Evolutionary conservation across 2,329 filamentous ascomycete species (phyloP), one percentile per base, ranked within the genome.

Genomic region (Dryadomyces sulphureus): DNA sequence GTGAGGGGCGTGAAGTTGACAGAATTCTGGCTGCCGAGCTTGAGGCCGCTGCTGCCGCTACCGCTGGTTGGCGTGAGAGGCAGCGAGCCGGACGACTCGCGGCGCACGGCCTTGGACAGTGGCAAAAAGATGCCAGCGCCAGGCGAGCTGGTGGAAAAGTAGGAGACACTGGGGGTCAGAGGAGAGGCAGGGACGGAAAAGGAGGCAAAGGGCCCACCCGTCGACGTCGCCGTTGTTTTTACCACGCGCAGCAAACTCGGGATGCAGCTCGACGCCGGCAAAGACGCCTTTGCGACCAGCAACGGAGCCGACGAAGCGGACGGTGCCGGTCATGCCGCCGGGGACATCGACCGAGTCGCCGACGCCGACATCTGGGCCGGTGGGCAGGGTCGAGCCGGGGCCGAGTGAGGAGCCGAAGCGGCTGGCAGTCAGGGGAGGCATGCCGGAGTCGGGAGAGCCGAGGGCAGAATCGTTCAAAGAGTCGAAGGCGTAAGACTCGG

Each of bases 141-240:
- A 1, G 85, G 76, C 20, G 81, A 65, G 3, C 73, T 73, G 11
- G 92, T 94, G 32, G 70, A 72, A 61, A 98, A 98, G 65, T 98
- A 98, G 30, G 69, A 77, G 42, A 80, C 59, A 47, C 77, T 81
- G 58, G 14, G 20, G 9, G 14, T 11, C 4, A 40, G 5, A 36
- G 2, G n/a, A 24, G 11, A 2, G 48, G 22, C 27, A 45, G 45
- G 24, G 38, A 35, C 30, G 39, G 40, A 49, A 45, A 46, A 50
- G 38, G 34, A 34, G 34, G 38, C 11, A 16, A 35, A 35, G 32
- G 12, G 32, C 32, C 16, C 16, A 90, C 85, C 90, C 92, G 55
- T 96, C 90, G 46, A 96, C 92, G 62, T 94, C 89, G 52, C 92
- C 92, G 57, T 77, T 93, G 59, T 98, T 98, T 70, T 98, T 98